Percentiles rank a stretch among this genome's conserved stretches.
Evolutionary conservation across 2,329 filamentous ascomycete species (phyloP).

Genomic region (Fusarium annulatum): DNA sequence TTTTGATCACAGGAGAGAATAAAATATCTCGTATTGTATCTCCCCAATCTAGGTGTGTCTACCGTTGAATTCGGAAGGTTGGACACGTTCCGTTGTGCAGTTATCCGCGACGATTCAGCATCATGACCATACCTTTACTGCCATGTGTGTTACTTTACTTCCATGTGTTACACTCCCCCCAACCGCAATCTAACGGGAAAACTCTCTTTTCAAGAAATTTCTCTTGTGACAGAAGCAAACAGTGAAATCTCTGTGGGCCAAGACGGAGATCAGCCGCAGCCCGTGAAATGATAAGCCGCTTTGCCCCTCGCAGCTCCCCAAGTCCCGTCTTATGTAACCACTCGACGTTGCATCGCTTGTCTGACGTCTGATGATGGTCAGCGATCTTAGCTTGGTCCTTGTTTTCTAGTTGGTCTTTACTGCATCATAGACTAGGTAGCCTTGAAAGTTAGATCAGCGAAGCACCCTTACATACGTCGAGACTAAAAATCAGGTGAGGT

Average conservation of each 20-base stretch:
- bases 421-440: not conserved
- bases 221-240: not conserved
- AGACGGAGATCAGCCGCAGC: constrained; percentile 16
- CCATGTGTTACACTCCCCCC: not conserved
- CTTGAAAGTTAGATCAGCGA: not conserved
- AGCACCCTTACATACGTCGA: not conserved
- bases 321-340: constrained; percentile 34
- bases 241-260: not conserved
- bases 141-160: not conserved
- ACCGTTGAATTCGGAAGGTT: constrained; percentile 1
- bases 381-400: not conserved
- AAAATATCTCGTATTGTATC: not conserved
- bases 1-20: not conserved
- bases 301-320: constrained; percentile 34
- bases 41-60: not conserved
- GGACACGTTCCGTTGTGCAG: not conserved
- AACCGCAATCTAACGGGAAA: not conserved
- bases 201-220: not conserved
- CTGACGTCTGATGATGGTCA: not conserved
- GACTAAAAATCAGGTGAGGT: not conserved
- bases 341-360: constrained; percentile 11
- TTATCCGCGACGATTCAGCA: constrained; percentile 5
- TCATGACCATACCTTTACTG: not conserved
- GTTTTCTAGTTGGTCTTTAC: not conserved
- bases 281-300: constrained; percentile 14